Percentiles rank a stretch among this genome's conserved stretches.
Evolutionary conservation across 805 yeast genomes (phyloP).

Genomic region (Ogataea trehaloabstinens): DNA sequence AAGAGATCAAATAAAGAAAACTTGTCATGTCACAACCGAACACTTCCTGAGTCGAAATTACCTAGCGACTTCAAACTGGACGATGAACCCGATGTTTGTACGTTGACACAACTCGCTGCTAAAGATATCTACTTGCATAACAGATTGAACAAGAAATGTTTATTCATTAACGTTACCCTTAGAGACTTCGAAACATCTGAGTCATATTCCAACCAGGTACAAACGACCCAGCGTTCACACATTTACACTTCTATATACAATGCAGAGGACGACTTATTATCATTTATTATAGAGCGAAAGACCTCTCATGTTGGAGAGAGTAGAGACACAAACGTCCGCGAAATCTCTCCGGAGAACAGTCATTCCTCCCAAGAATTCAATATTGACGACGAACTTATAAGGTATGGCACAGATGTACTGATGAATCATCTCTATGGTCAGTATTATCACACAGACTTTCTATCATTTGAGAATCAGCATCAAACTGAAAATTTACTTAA

Average conservation of each 20-base stretch:
- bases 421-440: neutral
- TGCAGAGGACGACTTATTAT: neutral
- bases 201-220: no score
- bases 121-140: neutral
- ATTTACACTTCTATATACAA: neutral
- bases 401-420: neutral
- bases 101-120: constrained; percentile 2
- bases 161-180: constrained; percentile 5
- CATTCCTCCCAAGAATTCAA: neutral
- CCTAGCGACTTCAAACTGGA: neutral
- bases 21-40: neutral
- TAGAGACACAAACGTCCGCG: neutral
- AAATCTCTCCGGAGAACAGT: neutral
- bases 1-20: neutral
- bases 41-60: neutral
- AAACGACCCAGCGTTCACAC: no score
- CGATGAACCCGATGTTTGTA: neutral
- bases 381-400: neutral
- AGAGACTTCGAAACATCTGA: neutral
- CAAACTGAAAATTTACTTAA: neutral
- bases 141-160: neutral
- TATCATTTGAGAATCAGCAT: neutral
- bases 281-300: neutral
- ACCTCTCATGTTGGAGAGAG: neutral
- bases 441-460: neutral